phyloP scores from a whole-genome alignment of 1,284 basidiomycete genomes.

The Fistulinella cinereoalba region DNA sequence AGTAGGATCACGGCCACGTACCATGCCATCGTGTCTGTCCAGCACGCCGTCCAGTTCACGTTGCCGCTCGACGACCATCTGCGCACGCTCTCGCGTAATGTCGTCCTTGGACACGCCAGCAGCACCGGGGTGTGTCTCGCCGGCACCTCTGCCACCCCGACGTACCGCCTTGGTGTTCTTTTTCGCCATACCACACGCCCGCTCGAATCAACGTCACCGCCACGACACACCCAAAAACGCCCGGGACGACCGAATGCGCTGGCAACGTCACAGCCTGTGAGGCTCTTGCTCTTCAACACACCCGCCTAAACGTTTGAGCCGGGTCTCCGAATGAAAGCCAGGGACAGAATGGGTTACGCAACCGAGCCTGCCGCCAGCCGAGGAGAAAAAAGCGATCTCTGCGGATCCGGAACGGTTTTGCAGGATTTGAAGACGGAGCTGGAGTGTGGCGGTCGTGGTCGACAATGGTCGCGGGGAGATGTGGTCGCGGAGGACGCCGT shows the following conservation, averaged over 20 bases:
- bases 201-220: conserved; percentile 9
- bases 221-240: neutral
- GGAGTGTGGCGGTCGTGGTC: conserved; percentile 1
- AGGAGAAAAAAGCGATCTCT: conserved; percentile 46
- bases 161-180: conserved; percentile 11
- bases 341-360: too few species aligned
- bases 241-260: conserved; percentile 3
- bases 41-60: conserved; percentile 55
- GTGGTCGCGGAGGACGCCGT: neutral
- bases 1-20: conserved; percentile 41
- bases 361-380: neutral
- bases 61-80: conserved; percentile 57
- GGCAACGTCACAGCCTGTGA: neutral
- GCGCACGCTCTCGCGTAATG: conserved; percentile 39
- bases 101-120: conserved; percentile 22
- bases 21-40: conserved; percentile 72
- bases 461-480: conserved; percentile 5
- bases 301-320: neutral
- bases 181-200: conserved; percentile 18
- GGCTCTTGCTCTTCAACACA: neutral
- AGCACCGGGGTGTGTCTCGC: conserved; percentile 6
- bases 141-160: neutral
- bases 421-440: conserved; percentile 47
- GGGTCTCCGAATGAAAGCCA: neutral
- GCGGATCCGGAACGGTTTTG: conserved; percentile 56